Evolutionary conservation across 371 early-diverging fungal genomes (phyloP).

Genomic region (Saksenaea vasiformis): DNA sequence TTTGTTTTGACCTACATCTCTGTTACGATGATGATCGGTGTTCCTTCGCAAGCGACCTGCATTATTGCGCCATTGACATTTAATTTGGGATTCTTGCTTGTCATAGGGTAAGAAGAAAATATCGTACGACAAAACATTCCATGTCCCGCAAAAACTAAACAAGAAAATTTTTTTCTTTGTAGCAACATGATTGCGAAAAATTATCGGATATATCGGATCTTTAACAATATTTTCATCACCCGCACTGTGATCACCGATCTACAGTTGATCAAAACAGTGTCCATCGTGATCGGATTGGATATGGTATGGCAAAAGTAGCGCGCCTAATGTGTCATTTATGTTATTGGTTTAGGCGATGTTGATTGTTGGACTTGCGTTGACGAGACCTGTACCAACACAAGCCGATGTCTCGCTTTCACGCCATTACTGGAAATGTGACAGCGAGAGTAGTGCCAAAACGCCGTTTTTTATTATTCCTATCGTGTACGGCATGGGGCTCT

Average conservation of each 20-base stretch:
- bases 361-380: conserved; percentile 36
- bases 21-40: conserved; percentile 53
- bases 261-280: conserved; percentile 54
- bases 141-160: neutral
- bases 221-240: conserved; percentile 63
- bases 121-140: neutral
- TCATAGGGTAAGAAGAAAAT: conserved; percentile 40
- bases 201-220: conserved; percentile 62
- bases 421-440: conserved; percentile 51
- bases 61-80: conserved; percentile 49
- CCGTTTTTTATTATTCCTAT: conserved; percentile 34
- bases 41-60: conserved; percentile 48
- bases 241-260: conserved; percentile 59
- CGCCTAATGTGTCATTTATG: neutral
- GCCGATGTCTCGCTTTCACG: conserved; percentile 39
- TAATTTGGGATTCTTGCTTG: conserved; percentile 57
- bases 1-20: conserved; percentile 56
- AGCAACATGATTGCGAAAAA: conserved; percentile 68
- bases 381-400: conserved; percentile 39
- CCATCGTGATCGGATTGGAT: conserved; percentile 44
- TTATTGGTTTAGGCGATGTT: conserved; percentile 39
- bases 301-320: conserved; percentile 32
- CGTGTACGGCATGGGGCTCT: conserved; percentile 41
- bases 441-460: conserved; percentile 20
- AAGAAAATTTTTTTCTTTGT: neutral